Base-by-base conservation (phyloP, 495 filamentous ascomycete genomes). In the Melanomma pulvis-pyrius region DNA sequence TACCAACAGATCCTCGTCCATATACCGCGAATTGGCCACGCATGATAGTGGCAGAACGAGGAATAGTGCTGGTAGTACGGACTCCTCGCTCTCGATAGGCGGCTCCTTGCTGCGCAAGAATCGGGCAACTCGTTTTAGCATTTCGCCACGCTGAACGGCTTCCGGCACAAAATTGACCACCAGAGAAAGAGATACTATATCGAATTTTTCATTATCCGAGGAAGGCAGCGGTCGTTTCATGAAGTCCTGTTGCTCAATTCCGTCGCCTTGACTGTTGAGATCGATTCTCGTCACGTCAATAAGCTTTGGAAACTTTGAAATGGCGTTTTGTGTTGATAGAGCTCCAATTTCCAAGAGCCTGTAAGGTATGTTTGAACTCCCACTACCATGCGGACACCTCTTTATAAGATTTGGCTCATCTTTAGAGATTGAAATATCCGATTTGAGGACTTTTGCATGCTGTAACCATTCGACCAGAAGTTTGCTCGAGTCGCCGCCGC, bases 81-180 rank as follows among this genome's bases (percentile, higher is more conserved):
- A 63, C n/a, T 57, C 19, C 24, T 52, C 34, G 8, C 36, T 32
- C 15, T 24, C 0, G 25, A 24, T 19, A 11, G 32, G 25, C 6
- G 8, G 4, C 19, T 34, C 49, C 12, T 21, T 13, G 17, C 46
- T 47, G 39, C 78, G 80, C 21, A 93, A 82, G 71, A 96, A 92
- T 41, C 84, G 73, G 39, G 84, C 81, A 53, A 90, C 86, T 48
- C 92, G 86, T 61, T 83, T 82, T 58, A 99, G 83, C 94, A 99
- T 99, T 62, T 90, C 86, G 12, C 94, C 94, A 67, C 92, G 83
- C 21, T 79, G 83, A n/a, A 74, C 77, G 15, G 91, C 81, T 67
- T 90, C 84, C 11, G 92, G 88, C 25, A 97, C 92, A 73, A 90
- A 99, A 76, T 99, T 99, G 22, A 99, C 82, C 9, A 99, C 96